A percentile compares a stretch with the other conserved stretches of the same genome.
Evolutionary conservation across 805 yeast genomes (phyloP).

Genomic region (Danielozyma ontarioensis): DNA sequence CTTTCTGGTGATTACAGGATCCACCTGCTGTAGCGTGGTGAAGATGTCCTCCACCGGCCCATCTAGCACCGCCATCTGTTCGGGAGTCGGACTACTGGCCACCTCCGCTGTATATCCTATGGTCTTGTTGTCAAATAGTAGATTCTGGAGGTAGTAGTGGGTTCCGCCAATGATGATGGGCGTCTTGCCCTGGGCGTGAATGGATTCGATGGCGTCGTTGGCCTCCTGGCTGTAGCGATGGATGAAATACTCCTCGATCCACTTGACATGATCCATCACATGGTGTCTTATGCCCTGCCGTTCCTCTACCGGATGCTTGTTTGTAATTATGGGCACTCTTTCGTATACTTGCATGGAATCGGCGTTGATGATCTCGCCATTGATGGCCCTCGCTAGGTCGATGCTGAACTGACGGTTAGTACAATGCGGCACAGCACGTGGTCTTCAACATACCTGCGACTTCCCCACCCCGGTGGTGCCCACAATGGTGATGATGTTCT

Average conservation of each 20-base stretch:
- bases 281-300: conserved; percentile 77
- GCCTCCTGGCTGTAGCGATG: conserved; percentile 80
- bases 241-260: conserved; percentile 79
- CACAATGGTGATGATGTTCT: conserved; percentile 55
- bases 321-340: conserved; percentile 71
- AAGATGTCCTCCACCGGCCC: conserved; percentile 51
- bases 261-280: conserved; percentile 75
- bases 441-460: conserved; percentile 50
- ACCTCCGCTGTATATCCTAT: conserved; percentile 33
- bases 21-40: conserved; percentile 44
- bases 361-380: conserved; percentile 91
- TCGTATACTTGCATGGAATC: conserved; percentile 96
- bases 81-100: conserved; percentile 27
- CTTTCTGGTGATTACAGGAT: conserved; percentile 69
- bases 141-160: conserved; percentile 81
- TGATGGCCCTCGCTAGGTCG: conserved; percentile 67
- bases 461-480: conserved; percentile 98
- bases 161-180: conserved; percentile 96
- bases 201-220: conserved; percentile 50
- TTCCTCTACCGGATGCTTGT: conserved; percentile 83
- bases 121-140: conserved; percentile 67
- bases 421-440: not conserved
- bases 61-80: conserved; percentile 42
- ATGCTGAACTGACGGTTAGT: conserved; percentile 51
- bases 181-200: conserved; percentile 60